Evolutionary conservation across 345 rosid species (phyloP).

Genomic region (Conringia planisiliqua): DNA sequence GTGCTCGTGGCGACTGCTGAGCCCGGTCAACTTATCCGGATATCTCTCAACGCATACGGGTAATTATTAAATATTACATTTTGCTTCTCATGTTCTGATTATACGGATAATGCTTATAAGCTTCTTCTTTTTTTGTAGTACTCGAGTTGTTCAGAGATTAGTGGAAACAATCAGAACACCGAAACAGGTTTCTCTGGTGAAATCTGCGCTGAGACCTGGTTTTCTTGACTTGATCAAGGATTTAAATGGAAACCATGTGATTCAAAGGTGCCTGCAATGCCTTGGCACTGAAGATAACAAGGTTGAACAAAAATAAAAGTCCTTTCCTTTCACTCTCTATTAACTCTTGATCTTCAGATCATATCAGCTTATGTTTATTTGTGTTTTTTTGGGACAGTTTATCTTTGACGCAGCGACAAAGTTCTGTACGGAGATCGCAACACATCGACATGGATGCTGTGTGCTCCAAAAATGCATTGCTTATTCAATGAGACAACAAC

Average conservation of each 20-base stretch:
- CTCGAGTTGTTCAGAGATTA: slow-evolving; percentile 67
- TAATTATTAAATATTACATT: background rate
- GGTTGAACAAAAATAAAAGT: slow-evolving; percentile 25
- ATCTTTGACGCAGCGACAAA: slow-evolving; percentile 52
- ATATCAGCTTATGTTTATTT: background rate
- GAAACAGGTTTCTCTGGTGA: slow-evolving; percentile 50
- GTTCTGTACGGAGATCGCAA: slow-evolving; percentile 52
- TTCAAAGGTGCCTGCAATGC: slow-evolving; percentile 76
- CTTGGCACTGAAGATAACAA: slow-evolving; percentile 56
- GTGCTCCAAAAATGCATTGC: slow-evolving; percentile 60
- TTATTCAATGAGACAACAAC: slow-evolving; percentile 44
- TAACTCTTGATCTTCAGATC: background rate
- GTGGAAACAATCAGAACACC: slow-evolving; percentile 61
- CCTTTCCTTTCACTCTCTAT: background rate
- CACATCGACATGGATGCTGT: slow-evolving; percentile 61
- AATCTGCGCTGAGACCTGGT: slow-evolving; percentile 57
- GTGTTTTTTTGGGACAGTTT: slow-evolving; percentile 30
- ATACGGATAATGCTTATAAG: background rate
- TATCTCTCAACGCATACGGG: slow-evolving; percentile 58
- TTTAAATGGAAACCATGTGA: slow-evolving; percentile 73
- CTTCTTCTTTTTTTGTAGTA: slow-evolving; percentile 33
- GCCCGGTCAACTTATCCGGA: slow-evolving; percentile 50
- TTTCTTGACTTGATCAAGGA: slow-evolving; percentile 58
- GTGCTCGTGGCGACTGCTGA: slow-evolving; percentile 37
- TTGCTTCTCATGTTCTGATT: background rate